Base-by-base conservation (phyloP, 345 rosid genomes). In the Dipteronia sinensis region DNA sequence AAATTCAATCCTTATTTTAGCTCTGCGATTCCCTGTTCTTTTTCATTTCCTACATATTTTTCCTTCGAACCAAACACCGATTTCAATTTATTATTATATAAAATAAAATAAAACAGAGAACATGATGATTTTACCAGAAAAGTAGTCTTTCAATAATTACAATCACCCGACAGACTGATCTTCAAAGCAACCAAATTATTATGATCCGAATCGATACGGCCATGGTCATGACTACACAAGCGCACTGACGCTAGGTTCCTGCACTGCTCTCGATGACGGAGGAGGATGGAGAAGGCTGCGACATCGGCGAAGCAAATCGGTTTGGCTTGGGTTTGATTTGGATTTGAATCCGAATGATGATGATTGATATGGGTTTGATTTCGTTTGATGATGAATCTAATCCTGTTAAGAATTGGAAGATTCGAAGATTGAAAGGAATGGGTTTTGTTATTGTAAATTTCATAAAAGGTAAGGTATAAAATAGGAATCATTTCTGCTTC, bases 141-240 rank as follows among this genome's bases (percentile, higher is more conserved):
- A 79, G 94, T 89, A 6, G 97, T 89, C 77, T 95, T 93, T 40
- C 98, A 71, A 84, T 89, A n/a, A 3, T 83, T 85, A 69, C 87
- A 83, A 85, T 95, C 98, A 17, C 99, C 97, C 77, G 93, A 61
- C 71, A 93, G 93, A 46, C 93, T 87, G 76, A 95, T 95, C 87
- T 95, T 95, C 82, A 95, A 78, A 7, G 93, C 72, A 61, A 95
- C 98, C 84, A 95, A 80, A 90, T 72, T 72, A 90, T 20, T 59
- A n/a, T 10, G 64, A 20, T 95, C 96, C 1, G 93, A 81, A 71
- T 92, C 94, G 20, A 83, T 53, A 61, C 82, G 68, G 38, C 38
- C 1, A 44, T 69, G 82, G 73, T 5, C 65, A 77, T 56, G 79
- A 71, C 38, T 34, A 34, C 42, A 76, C 70, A 25, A 46, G 63